A percentile compares a stretch with the other conserved stretches of the same genome.
Evolutionary conservation across 2,329 filamentous ascomycete genomes (phyloP).

Genomic region (Fusarium pseudograminearum): DNA sequence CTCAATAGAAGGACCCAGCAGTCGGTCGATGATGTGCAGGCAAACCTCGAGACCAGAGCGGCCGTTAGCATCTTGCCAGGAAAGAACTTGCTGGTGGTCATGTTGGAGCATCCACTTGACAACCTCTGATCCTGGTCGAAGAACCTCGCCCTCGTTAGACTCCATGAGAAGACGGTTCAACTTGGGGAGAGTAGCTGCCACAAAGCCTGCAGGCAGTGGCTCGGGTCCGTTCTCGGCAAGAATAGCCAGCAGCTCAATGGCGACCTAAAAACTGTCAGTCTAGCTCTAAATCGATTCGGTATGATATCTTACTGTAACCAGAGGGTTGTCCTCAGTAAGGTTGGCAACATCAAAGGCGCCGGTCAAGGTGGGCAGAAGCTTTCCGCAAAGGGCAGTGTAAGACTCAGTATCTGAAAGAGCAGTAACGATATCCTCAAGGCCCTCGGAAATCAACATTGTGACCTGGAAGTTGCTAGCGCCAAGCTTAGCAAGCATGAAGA

Average conservation of each 20-base stretch:
- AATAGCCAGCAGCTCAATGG: slow-evolving; percentile 84
- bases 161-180: slow-evolving; percentile 84
- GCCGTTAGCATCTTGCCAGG: slow-evolving; percentile 83
- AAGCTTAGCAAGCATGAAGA: slow-evolving; percentile 90
- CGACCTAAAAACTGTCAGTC: slow-evolving; percentile 64
- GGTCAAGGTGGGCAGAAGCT: slow-evolving; percentile 87
- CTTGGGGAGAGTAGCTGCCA: slow-evolving; percentile 87
- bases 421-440: slow-evolving; percentile 88
- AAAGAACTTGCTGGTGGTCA: slow-evolving; percentile 89
- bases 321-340: slow-evolving; percentile 83
- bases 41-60: slow-evolving; percentile 90
- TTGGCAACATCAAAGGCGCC: slow-evolving; percentile 90
- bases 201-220: slow-evolving; percentile 87
- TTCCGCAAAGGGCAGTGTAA: slow-evolving; percentile 83
- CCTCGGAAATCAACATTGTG: slow-evolving; percentile 86
- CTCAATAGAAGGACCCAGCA: slow-evolving; percentile 85
- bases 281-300: neutral
- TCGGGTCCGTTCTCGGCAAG: slow-evolving; percentile 85
- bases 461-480: slow-evolving; percentile 93
- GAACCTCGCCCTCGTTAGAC: slow-evolving; percentile 86
- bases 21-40: slow-evolving; percentile 89
- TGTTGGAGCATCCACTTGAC: slow-evolving; percentile 91
- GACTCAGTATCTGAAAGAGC: slow-evolving; percentile 74
- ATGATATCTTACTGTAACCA: slow-evolving; percentile 73
- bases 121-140: slow-evolving; percentile 86